Evolutionary conservation across 2,329 filamentous ascomycete species (phyloP).

Genomic region (Colletotrichum sp.): DNA sequence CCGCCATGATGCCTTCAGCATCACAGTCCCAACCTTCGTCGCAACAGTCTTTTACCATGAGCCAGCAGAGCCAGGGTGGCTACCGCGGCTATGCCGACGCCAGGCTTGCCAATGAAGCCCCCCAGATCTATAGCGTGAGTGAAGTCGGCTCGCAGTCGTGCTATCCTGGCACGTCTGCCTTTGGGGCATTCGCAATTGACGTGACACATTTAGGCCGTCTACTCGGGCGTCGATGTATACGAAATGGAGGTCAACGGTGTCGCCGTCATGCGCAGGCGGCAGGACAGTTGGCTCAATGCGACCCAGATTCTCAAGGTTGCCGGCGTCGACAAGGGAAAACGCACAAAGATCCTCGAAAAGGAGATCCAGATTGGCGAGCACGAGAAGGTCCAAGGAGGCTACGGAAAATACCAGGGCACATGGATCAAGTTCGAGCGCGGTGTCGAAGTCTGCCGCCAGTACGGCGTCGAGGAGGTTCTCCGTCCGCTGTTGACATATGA

Average conservation of each 20-base stretch:
- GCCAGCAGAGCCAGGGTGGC: slow-evolving; percentile 54
- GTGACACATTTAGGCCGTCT: slow-evolving; percentile 68
- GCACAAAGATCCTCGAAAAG: slow-evolving; percentile 97
- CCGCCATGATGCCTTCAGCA: slow-evolving; percentile 41
- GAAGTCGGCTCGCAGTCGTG: slow-evolving; percentile 27
- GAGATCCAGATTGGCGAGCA: slow-evolving; percentile 96
- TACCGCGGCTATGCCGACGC: slow-evolving; percentile 45
- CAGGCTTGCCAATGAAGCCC: slow-evolving; percentile 44
- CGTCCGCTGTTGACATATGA: slow-evolving; percentile 80
- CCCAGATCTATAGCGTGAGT: slow-evolving; percentile 67
- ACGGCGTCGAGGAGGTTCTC: slow-evolving; percentile 78
- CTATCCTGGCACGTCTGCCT: neutral
- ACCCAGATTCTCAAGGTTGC: slow-evolving; percentile 98
- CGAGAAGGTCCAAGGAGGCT: slow-evolving; percentile 97
- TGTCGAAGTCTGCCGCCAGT: slow-evolving; percentile 86
- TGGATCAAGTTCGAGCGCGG: slow-evolving; percentile 97
- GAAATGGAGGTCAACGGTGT: slow-evolving; percentile 97
- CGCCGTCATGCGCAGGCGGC: slow-evolving; percentile 93
- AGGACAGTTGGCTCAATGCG: slow-evolving; percentile 96
- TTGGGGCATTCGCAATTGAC: neutral
- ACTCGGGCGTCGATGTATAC: slow-evolving; percentile 95
- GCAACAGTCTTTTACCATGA: slow-evolving; percentile 63
- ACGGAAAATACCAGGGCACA: slow-evolving; percentile 98
- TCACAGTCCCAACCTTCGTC: slow-evolving; percentile 56
- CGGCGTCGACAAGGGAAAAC: slow-evolving; percentile 95